Percentiles rank a stretch among this genome's conserved stretches.
These are phyloP conservation scores for Epithele typhae DNA, from an alignment of 768 basidiomycete species.

Conservation along the genomic window DNA sequence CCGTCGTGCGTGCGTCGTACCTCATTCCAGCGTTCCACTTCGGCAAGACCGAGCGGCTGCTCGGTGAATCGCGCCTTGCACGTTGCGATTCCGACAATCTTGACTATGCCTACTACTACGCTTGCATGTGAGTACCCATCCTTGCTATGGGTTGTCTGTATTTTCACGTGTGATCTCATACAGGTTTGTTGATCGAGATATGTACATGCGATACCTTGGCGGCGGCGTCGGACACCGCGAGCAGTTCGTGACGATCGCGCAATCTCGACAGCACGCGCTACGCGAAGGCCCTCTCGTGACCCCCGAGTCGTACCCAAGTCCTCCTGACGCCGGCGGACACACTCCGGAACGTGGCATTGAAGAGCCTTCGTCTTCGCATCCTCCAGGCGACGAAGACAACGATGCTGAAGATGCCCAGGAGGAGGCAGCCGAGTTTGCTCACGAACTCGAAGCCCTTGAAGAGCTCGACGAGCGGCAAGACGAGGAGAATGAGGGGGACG, in stretches of 20 bases:
- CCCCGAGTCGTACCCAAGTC: too few relatives aligned
- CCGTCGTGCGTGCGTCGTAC: constrained; percentile 37
- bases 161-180: not conserved
- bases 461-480: too few relatives aligned
- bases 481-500: too few relatives aligned
- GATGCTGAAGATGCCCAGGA: too few relatives aligned
- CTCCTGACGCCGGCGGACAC: too few relatives aligned
- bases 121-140: constrained; percentile 20
- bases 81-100: constrained; percentile 4
- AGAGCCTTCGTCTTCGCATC: too few relatives aligned
- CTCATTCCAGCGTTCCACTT: constrained; percentile 37
- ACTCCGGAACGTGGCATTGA: too few relatives aligned
- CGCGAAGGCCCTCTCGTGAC: too few relatives aligned
- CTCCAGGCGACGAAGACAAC: too few relatives aligned
- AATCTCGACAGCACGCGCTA: not conserved
- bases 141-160: not conserved
- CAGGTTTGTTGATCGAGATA: constrained; percentile 27
- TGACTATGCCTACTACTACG: constrained; percentile 23
- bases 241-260: too few relatives aligned
- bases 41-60: constrained; percentile 10
- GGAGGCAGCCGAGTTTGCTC: too few relatives aligned
- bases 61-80: constrained; percentile 2
- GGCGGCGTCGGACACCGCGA: constrained; percentile 20
- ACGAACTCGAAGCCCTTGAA: too few relatives aligned
- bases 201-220: constrained; percentile 22